Evolutionary conservation across 176 grass and related monocot genomes (phyloP).

Genomic region (Chrysopogon serrulatus): DNA sequence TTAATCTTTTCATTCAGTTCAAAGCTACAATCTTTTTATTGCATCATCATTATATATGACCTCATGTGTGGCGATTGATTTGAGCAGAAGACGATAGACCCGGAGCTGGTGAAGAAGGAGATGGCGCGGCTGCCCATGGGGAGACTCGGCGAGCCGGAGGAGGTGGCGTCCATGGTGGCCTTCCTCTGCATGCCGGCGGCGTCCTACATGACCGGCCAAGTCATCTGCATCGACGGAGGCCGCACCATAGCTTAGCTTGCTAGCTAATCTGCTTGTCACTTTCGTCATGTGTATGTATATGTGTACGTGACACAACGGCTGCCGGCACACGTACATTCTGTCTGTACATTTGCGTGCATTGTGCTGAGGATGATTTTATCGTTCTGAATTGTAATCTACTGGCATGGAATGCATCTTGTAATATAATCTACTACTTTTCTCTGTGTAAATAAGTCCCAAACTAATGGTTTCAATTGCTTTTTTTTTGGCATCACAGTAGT

Average conservation of each 20-base stretch:
- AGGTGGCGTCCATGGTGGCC: too few species aligned
- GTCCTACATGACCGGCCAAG: conserved; percentile 17
- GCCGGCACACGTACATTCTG: not conserved
- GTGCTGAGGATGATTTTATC: not conserved
- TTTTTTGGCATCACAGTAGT: too few species aligned
- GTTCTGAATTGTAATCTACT: not conserved
- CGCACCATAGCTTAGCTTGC: too few species aligned
- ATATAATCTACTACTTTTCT: not conserved
- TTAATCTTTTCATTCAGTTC: too few species aligned
- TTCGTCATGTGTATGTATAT: not conserved
- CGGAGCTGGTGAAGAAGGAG: not conserved
- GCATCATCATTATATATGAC: too few species aligned
- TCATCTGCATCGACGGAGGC: too few species aligned
- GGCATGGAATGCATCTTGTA: not conserved
- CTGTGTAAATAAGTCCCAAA: too few species aligned
- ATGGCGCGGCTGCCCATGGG: not conserved
- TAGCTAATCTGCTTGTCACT: not conserved
- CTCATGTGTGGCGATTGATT: too few species aligned
- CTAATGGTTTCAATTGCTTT: too few species aligned
- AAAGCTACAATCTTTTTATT: too few species aligned
- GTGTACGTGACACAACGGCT: not conserved
- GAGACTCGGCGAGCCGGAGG: not conserved
- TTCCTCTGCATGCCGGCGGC: too few species aligned
- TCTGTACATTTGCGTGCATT: not conserved
- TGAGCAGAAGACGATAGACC: conserved; percentile 1